Evolutionary conservation across 306 rosid species (phyloP).

Genomic region (Ormosia semicastrata): DNA sequence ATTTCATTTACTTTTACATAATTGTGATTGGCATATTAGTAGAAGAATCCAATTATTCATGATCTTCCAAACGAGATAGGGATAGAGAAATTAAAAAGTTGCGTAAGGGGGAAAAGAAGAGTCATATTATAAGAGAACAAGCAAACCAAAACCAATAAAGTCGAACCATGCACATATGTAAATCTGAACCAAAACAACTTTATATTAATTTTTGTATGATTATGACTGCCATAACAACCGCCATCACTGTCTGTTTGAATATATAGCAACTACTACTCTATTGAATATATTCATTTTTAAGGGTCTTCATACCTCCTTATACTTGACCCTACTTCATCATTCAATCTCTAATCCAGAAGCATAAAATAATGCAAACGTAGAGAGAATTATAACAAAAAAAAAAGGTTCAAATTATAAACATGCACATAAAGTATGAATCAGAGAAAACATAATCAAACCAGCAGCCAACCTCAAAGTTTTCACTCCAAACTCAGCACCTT

Average conservation of each 20-base stretch:
- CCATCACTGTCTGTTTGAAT: neutral
- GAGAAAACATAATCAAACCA: neutral
- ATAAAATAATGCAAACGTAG: too few species aligned
- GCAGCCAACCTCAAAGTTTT: constrained; percentile 5
- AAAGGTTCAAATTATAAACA: neutral
- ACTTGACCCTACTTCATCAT: neutral
- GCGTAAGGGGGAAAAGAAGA: too few species aligned
- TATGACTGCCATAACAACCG: neutral
- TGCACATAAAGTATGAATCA: constrained; percentile 14
- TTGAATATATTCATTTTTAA: neutral
- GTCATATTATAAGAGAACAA: too few species aligned
- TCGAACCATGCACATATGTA: neutral
- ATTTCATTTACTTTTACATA: too few species aligned
- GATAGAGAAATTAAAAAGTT: too few species aligned
- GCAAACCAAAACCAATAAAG: too few species aligned
- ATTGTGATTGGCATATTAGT: too few species aligned
- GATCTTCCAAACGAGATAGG: too few species aligned
- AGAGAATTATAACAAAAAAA: neutral
- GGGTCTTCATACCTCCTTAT: neutral
- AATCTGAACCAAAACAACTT: neutral
- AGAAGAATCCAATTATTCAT: too few species aligned
- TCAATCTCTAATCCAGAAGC: neutral
- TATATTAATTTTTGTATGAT: neutral
- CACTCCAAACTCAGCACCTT: constrained; percentile 23
- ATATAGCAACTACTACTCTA: neutral